Percentiles rank a stretch among this genome's conserved stretches.
These are phyloP conservation scores for Huntiella bhutanensis DNA, from an alignment of 2,329 filamentous ascomycete species.

Conservation along the genomic window DNA sequence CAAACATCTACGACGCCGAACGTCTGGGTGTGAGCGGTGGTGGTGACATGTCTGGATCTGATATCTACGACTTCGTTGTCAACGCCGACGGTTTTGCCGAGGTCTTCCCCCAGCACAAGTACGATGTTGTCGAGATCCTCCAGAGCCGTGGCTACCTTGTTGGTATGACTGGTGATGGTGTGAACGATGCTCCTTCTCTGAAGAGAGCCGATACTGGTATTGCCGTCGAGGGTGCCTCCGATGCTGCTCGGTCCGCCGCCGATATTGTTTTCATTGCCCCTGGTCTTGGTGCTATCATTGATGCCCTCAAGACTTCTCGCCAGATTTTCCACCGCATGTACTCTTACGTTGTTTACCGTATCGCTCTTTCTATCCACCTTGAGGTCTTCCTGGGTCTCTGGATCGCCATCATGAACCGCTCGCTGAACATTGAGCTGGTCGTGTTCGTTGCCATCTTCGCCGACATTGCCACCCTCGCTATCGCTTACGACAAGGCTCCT, in stretches of 20 bases:
- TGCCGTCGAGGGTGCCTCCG: slow-evolving; percentile 78
- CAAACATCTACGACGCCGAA: slow-evolving; percentile 87
- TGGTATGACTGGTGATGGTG: slow-evolving; percentile 91
- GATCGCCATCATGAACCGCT: slow-evolving; percentile 74
- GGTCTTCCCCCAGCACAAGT: slow-evolving; percentile 91
- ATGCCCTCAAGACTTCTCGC: slow-evolving; percentile 78
- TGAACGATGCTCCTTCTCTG: slow-evolving; percentile 81
- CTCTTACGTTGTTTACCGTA: slow-evolving; percentile 88
- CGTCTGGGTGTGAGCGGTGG: slow-evolving; percentile 76
- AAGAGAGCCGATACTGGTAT: slow-evolving; percentile 94
- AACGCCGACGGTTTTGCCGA: slow-evolving; percentile 89
- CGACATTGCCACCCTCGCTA: slow-evolving; percentile 77
- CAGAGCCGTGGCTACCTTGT: slow-evolving; percentile 86
- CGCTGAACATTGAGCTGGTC: slow-evolving; percentile 68
- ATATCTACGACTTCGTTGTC: slow-evolving; percentile 90
- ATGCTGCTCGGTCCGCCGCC: slow-evolving; percentile 75
- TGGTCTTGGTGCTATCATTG: slow-evolving; percentile 80
- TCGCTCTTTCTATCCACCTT: slow-evolving; percentile 75
- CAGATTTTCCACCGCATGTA: slow-evolving; percentile 97
- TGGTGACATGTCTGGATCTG: slow-evolving; percentile 81
- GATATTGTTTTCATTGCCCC: slow-evolving; percentile 89
- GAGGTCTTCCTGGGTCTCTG: slow-evolving; percentile 83
- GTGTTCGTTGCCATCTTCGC: slow-evolving; percentile 93
- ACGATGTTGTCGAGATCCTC: slow-evolving; percentile 81
- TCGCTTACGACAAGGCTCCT: slow-evolving; percentile 83